Base-by-base conservation (phyloP, 495 filamentous ascomycete species). In the Talaromyces trachyspermus region DNA sequence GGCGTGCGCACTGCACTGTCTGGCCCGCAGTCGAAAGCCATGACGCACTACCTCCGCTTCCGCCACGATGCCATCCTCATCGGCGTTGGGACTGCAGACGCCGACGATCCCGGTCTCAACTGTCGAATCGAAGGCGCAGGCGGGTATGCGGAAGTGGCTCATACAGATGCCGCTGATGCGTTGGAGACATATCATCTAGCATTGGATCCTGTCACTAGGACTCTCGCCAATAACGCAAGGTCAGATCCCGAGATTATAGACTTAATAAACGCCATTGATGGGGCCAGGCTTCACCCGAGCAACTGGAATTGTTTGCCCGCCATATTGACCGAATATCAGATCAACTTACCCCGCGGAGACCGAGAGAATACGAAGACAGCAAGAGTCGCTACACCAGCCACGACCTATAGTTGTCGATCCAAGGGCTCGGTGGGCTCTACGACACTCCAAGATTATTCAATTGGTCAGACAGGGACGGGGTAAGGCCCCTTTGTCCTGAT, bases 181-280 rank as follows among this genome's bases (percentile, higher is more conserved):
- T n/a, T 37, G 33, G 9, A 37, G 33, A 37, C n/a, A 12, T 2
- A 11, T 15, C 14, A 3, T 15, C 9, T 15, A 7, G 10, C 9
- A 9, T 78, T 84, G 3, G 94, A 97, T 60, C 92, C 94, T 2
- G 91, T 96, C 35, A 97, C 97, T 46, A 85, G 94, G 43, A 87
- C 87, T 59, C 66, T 97, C 29, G 92, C 94, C 2, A 85, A 86
- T 49, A 78, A 80, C 52, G 92, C 92, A 10, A 84, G 85, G 0
- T 81, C 84, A 14, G 87, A 98, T 58, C 81, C 85, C 1, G 77
- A 88, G 40, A 71, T 98, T 15, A 89, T 95, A 56, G 80, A 82
- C 12, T 74, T 98, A 7, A 98, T 98, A 94, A 84, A 89, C 56
- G 80, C 89, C 9, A 92, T 97, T 5, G 92, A 92, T 4, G 81